phyloP scores from a whole-genome alignment of 139 green algal genomes.

The Chlorella sp. region DNA sequence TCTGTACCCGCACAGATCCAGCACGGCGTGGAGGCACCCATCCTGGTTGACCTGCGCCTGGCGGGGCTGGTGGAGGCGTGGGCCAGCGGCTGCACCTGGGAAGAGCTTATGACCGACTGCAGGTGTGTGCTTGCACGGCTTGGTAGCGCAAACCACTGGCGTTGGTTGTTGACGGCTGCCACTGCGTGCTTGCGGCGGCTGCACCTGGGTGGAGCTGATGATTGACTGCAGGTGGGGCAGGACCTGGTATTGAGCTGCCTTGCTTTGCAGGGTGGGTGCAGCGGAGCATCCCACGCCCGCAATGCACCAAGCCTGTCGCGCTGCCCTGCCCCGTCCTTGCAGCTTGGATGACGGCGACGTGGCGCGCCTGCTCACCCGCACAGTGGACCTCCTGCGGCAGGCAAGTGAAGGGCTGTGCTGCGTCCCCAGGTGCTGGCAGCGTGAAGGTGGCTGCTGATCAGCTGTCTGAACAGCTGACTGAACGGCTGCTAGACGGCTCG shows the following conservation, averaged over 20 bases:
- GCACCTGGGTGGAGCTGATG: conserved; percentile 23
- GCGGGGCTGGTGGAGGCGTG: conserved; percentile 86
- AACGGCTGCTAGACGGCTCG: too few relatives aligned
- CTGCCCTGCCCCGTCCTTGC: conserved; percentile 59
- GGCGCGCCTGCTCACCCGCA: conserved; percentile 80
- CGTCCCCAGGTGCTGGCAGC: too few relatives aligned
- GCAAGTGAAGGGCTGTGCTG: neutral
- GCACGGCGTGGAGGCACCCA: conserved; percentile 44
- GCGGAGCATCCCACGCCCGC: too few relatives aligned
- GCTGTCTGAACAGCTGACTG: too few relatives aligned
- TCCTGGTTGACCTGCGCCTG: conserved; percentile 37
- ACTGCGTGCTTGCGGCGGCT: conserved; percentile 72
- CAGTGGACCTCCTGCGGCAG: conserved; percentile 83
- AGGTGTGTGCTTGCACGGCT: too few relatives aligned
- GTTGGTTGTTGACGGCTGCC: too few relatives aligned
- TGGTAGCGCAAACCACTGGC: too few relatives aligned
- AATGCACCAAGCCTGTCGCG: too few relatives aligned
- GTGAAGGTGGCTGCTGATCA: too few relatives aligned
- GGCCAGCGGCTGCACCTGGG: conserved; percentile 51
- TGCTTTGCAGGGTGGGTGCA: too few relatives aligned
- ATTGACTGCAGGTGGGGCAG: neutral
- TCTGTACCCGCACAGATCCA: conserved; percentile 52
- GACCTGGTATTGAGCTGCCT: too few relatives aligned
- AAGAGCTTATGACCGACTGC: conserved; percentile 17
- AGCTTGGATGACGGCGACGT: conserved; percentile 89